These are phyloP conservation scores for Neckera pumila DNA, from an alignment of 225 moss, liverwort and hornwort genomes.

Conservation along the genomic window DNA sequence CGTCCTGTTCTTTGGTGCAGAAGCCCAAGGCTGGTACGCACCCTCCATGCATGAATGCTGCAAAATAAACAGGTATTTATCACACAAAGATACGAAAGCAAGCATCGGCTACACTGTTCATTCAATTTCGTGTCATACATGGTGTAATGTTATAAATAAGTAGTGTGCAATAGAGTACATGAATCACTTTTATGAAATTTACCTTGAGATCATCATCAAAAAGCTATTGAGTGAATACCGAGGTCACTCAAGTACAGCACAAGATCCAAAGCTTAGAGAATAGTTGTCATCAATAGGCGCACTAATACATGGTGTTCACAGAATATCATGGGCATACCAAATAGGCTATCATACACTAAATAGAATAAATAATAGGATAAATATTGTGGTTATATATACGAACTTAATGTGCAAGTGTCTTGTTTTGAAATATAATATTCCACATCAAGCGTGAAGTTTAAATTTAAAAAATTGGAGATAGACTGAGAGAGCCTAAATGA, in stretches of 20 bases:
- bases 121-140: background rate
- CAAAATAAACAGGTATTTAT: background rate
- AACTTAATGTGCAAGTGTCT: background rate
- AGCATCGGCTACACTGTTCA: background rate
- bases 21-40: constrained; percentile 52
- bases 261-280: background rate
- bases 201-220: background rate
- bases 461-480: background rate
- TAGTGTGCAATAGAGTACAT: background rate
- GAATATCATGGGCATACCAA: background rate
- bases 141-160: background rate
- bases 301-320: background rate
- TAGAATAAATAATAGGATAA: background rate
- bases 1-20: background rate
- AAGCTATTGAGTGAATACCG: background rate
- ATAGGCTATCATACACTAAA: background rate
- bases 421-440: background rate
- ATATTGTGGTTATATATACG: background rate
- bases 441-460: background rate
- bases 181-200: background rate
- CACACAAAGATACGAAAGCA: background rate
- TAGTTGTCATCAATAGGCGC: background rate
- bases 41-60: constrained; percentile 73
- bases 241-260: background rate
- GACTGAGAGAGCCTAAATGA: background rate